phyloP scores from a whole-genome alignment of 306 rosid species.

The Medicago truncatula region MtrunA17r5.0-ANR NC_053043.1:15367001-15367500 shows the following conservation, averaged over 20 bases:
- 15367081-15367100: conserved; percentile 26
- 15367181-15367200: conserved; percentile 68
- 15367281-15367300: conserved; percentile 43
- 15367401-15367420: conserved; percentile 39
- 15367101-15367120: conserved; percentile 45
- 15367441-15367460: conserved; percentile 13
- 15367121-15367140: conserved; percentile 37
- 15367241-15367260: conserved; percentile 48
- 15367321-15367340: conserved; percentile 34
- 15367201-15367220: conserved; percentile 58
- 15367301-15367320: conserved; percentile 41
- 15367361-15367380: conserved; percentile 46
- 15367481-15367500: conserved; percentile 15
- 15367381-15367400: conserved; percentile 41
- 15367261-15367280: conserved; percentile 52
- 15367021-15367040: conserved; percentile 34
- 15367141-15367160: conserved; percentile 45
- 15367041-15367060: conserved; percentile 34
- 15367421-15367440: conserved; percentile 8
- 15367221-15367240: conserved; percentile 43
- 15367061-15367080: not conserved
- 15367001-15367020: conserved; percentile 36
- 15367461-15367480: not conserved
- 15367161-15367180: conserved; percentile 64
- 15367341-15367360: conserved; percentile 37